Evolutionary conservation across 1,139 yeast species (phyloP), one percentile per base, ranked within the genome.

Genomic region (Hanseniaspora uvarum): DNA sequence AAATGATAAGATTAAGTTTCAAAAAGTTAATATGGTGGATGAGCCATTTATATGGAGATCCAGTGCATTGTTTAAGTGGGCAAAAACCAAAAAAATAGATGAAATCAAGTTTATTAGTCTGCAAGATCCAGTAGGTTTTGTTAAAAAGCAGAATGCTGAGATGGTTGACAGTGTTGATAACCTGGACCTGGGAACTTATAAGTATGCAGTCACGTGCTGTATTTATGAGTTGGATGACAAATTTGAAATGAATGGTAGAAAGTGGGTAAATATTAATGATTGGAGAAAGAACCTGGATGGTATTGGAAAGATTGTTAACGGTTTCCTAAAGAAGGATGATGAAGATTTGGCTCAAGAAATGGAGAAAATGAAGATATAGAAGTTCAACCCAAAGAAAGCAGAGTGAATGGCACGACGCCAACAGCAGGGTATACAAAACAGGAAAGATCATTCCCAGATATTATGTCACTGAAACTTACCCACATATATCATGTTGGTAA

Each of bases 21-120:
- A 34, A 21, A 12, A 30, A 10, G 47, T 41, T 1, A 5, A 37
- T 4, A 26, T 49, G 31, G 4, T 24, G 23, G 11, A 30, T 34
- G 26, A 33, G 10, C 47, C 47, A 2, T 49, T 49, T 28, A 12
- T 21, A 14, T 48, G 52, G 52, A 48, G 52, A 40, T 39, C 33
- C n/a, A 30, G 40, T 16, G 18, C 16, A 18, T 33, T 48, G 23
- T 48, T 40, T n/a, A 26, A 31, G 14, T 14, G 16, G 39, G 23
- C 16, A 23, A 40, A 24, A 33, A 19, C 23, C 19, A 31, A 21
- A 2, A 31, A 30, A 19, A 12, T 0, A 11, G 19, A 30, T 1
- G 12, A n/a, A 4, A 14, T 40, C 7, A 23, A 23, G 36, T 23
- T 19, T 18, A 12, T 24, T 10, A 40, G 36, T 19, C 7, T 48